These are phyloP conservation scores for Phytophthora pinifolia DNA, from an alignment of 352 stramenopile genomes.

Conservation along the genomic window DNA sequence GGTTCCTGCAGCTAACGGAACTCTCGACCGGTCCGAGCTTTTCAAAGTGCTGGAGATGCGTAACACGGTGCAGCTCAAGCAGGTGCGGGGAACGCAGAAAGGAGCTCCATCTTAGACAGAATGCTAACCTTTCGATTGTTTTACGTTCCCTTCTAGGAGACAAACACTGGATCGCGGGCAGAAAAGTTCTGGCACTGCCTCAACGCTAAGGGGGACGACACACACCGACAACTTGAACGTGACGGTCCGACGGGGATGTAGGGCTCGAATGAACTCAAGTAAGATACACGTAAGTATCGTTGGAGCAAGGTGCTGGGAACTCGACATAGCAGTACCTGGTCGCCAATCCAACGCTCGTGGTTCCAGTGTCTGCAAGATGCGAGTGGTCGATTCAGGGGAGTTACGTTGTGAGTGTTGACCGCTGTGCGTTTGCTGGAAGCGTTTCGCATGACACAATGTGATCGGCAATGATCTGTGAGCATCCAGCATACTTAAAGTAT, in stretches of 20 bases:
- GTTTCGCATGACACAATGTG: too few species aligned
- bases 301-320: too few species aligned
- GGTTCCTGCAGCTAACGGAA: slow-evolving; percentile 47
- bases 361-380: too few species aligned
- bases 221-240: slow-evolving; percentile 5
- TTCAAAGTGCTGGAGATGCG: slow-evolving; percentile 72
- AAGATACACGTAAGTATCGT: too few species aligned
- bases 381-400: too few species aligned
- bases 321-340: too few species aligned
- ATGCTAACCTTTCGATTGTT: background rate
- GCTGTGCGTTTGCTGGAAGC: too few species aligned
- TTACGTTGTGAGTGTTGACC: too few species aligned
- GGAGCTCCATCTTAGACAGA: background rate
- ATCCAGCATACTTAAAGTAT: too few species aligned
- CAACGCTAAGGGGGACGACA: slow-evolving; percentile 10
- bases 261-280: background rate
- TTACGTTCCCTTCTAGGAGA: slow-evolving; percentile 1
- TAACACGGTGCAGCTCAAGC: slow-evolving; percentile 50
- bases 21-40: slow-evolving; percentile 63
- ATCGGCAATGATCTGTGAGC: too few species aligned
- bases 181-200: slow-evolving; percentile 31
- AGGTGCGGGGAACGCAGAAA: slow-evolving; percentile 26
- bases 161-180: slow-evolving; percentile 4
- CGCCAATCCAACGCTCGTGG: too few species aligned
- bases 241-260: background rate